These are phyloP conservation scores for Yamadazyma tumulicola DNA, from an alignment of 805 yeast genomes.

Conservation along the genomic window DNA sequence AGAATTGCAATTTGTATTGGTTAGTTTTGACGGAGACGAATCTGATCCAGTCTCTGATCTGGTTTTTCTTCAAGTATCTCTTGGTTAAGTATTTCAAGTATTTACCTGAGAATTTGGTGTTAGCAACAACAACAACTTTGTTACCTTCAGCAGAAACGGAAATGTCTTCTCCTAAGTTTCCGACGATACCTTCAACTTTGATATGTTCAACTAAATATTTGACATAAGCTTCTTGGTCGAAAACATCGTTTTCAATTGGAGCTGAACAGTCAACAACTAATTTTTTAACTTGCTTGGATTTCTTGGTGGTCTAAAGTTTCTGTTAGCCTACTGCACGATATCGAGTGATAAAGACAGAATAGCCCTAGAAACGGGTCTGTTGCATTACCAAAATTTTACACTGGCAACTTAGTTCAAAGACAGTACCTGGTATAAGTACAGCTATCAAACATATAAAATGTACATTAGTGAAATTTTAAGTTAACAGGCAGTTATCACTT, in stretches of 20 bases:
- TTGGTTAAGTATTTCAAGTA: slow-evolving; percentile 99
- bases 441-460: too few species aligned
- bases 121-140: slow-evolving; percentile 85
- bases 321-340: slow-evolving; percentile 74
- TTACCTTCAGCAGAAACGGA: slow-evolving; percentile 81
- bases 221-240: slow-evolving; percentile 96
- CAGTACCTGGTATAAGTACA: too few species aligned
- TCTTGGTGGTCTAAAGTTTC: slow-evolving; percentile 66
- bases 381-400: slow-evolving; percentile 1
- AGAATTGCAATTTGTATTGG: slow-evolving; percentile 97
- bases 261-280: slow-evolving; percentile 95
- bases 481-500: too few species aligned
- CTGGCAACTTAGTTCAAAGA: too few species aligned
- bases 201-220: slow-evolving; percentile 98
- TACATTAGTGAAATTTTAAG: too few species aligned
- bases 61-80: slow-evolving; percentile 99
- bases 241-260: slow-evolving; percentile 96
- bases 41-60: slow-evolving; percentile 99
- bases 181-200: slow-evolving; percentile 95
- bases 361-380: slow-evolving; percentile 43
- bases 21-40: slow-evolving; percentile 93
- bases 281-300: slow-evolving; percentile 70
- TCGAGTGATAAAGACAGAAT: slow-evolving; percentile 39
- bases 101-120: slow-evolving; percentile 98
- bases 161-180: slow-evolving; percentile 96